A percentile compares a stretch with the other conserved stretches of the same genome.
phyloP scores from a whole-genome alignment of 495 filamentous ascomycete species.

The Talaromyces wortmannii region DNA sequence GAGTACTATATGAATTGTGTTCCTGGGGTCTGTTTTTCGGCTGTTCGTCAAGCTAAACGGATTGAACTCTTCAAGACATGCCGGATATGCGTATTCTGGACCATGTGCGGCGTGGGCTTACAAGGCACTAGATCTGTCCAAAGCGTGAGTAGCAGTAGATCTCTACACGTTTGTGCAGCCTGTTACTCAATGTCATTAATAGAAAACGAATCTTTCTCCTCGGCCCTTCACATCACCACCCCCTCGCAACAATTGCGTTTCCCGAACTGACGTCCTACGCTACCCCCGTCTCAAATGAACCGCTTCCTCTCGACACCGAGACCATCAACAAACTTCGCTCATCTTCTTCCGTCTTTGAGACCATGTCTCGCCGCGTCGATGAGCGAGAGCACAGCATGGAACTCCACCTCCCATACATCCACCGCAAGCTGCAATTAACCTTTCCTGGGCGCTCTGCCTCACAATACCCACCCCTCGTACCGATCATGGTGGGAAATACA shows the following conservation, averaged over 20 bases:
- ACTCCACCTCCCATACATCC: conserved; percentile 93
- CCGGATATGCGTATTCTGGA: conserved; percentile 93
- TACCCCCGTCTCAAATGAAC: conserved; percentile 79
- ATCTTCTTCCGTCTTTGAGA: conserved; percentile 51
- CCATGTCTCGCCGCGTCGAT: conserved; percentile 64
- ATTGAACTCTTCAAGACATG: conserved; percentile 55
- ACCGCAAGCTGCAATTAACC: conserved; percentile 59
- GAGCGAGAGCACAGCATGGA: conserved; percentile 92
- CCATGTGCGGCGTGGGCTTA: conserved; percentile 94
- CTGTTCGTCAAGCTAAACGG: conserved; percentile 3
- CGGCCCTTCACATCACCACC: conserved; percentile 87
- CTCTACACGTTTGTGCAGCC: background rate
- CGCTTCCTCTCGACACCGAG: conserved; percentile 61
- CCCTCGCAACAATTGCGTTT: conserved; percentile 70
- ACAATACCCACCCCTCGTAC: conserved; percentile 68
- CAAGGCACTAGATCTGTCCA: conserved; percentile 76
- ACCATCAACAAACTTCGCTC: conserved; percentile 56
- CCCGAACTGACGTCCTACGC: conserved; percentile 68
- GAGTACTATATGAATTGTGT: conserved; percentile 30
- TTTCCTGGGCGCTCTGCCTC: conserved; percentile 26
- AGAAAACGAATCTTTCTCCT: conserved; percentile 91
- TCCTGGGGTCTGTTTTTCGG: background rate
- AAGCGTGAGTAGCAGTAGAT: conserved; percentile 45
- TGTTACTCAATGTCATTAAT: no score
- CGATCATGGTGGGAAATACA: conserved; percentile 83